Conservation (phyloP, 1,139 yeast genomes). For the Torulaspora pretoriensis region DNA sequence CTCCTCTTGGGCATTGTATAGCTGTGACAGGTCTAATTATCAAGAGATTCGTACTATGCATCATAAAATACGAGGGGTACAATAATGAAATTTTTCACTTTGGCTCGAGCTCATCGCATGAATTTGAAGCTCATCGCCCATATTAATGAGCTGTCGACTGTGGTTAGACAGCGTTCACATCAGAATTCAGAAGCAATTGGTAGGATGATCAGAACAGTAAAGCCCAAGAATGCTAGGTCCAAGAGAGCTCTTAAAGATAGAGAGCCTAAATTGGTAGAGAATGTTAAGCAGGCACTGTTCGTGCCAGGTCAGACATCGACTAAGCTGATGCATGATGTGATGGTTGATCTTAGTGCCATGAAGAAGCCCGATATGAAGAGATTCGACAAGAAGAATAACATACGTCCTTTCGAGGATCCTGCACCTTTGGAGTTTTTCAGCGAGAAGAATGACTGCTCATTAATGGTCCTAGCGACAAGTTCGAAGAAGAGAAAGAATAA, state of each 20-base stretch:
- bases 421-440: conserved; percentile 81
- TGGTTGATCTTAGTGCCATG: conserved; percentile 83
- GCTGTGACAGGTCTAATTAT: not conserved
- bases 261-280: conserved; percentile 86
- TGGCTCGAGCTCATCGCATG: conserved; percentile 13
- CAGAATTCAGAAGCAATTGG: not conserved
- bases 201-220: conserved; percentile 62
- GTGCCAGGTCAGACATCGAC: conserved; percentile 85
- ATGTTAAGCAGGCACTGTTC: conserved; percentile 83
- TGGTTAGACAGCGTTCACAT: not conserved
- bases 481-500: conserved; percentile 94
- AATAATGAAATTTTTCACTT: conserved; percentile 5
- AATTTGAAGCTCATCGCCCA: conserved; percentile 3
- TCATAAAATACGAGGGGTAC: conserved; percentile 8
- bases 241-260: conserved; percentile 89
- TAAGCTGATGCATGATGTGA: conserved; percentile 78
- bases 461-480: conserved; percentile 74
- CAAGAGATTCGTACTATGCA: not conserved
- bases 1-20: not conserved
- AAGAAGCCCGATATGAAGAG: conserved; percentile 90
- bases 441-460: conserved; percentile 88
- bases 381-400: conserved; percentile 80
- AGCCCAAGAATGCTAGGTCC: conserved; percentile 93
- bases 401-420: conserved; percentile 93
- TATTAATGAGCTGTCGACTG: not conserved